Conservation (phyloP, 352 stramenopile genomes). For the Phytopythium vexans region DNA sequence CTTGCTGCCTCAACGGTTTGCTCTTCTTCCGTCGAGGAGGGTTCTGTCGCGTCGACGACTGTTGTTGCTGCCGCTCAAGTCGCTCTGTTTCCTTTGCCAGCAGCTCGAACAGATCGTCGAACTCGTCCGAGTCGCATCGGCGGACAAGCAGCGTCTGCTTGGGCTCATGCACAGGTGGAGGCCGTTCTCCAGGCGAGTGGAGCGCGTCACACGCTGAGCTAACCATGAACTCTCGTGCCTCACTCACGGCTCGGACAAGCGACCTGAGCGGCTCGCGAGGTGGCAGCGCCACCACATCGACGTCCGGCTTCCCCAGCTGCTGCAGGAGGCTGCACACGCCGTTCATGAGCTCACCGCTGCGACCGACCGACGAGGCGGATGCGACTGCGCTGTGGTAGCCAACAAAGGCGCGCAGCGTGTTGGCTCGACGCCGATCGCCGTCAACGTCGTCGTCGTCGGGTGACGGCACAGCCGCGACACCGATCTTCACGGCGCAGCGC, state of each 20-base stretch:
- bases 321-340: slow-evolving; percentile 32
- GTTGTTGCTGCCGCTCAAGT: slow-evolving; percentile 19
- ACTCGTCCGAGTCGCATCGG: slow-evolving; percentile 47
- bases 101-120: slow-evolving; percentile 57
- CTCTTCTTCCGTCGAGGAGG: slow-evolving; percentile 16
- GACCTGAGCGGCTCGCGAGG: slow-evolving; percentile 44
- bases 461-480: slow-evolving; percentile 17
- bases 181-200: slow-evolving; percentile 47
- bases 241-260: slow-evolving; percentile 33
- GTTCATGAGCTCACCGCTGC: slow-evolving; percentile 32
- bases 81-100: slow-evolving; percentile 21
- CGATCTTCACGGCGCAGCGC: slow-evolving; percentile 31
- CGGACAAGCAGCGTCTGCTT: slow-evolving; percentile 36
- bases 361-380: slow-evolving; percentile 14
- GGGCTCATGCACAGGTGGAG: slow-evolving; percentile 12
- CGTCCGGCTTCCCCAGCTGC: slow-evolving; percentile 3
- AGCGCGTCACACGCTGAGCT: slow-evolving; percentile 57
- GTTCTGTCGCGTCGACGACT: slow-evolving; percentile 7
- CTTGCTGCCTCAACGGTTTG: slow-evolving; percentile 26
- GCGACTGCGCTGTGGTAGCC: slow-evolving; percentile 65
- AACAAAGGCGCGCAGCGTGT: slow-evolving; percentile 67
- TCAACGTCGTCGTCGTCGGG: slow-evolving; percentile 8
- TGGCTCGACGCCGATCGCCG: slow-evolving; percentile 43
- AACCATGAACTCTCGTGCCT: slow-evolving; percentile 59
- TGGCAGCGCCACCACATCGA: slow-evolving; percentile 15